Percentiles rank a stretch among this genome's conserved stretches.
These are phyloP conservation scores for Venustampulla echinocandica DNA, from an alignment of 495 filamentous ascomycete genomes.

Conservation along the genomic window DNA sequence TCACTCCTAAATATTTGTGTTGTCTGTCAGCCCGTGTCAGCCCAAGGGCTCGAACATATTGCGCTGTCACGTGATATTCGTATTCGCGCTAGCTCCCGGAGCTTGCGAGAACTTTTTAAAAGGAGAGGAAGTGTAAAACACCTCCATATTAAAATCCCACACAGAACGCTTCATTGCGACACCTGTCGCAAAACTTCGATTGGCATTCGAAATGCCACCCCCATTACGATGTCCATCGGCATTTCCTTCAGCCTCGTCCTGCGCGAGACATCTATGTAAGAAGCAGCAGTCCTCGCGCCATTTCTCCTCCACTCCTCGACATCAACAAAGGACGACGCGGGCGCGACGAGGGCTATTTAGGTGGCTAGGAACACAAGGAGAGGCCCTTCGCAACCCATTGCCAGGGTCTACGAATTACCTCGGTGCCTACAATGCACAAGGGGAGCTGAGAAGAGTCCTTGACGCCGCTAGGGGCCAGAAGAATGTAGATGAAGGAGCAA, in stretches of 20 bases:
- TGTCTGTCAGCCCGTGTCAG: no score
- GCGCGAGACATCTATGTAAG: constrained; percentile 13
- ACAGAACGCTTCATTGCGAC: constrained; percentile 2
- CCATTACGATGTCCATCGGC: constrained; percentile 15
- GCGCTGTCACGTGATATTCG: neutral
- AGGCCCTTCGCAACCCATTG: constrained; percentile 12
- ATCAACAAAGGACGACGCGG: constrained; percentile 9
- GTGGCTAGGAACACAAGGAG: constrained; percentile 18
- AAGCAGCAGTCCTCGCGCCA: constrained; percentile 9
- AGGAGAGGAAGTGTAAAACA: neutral
- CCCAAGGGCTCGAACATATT: no score
- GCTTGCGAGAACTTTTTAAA: neutral
- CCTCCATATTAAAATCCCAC: neutral
- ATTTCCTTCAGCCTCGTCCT: constrained; percentile 3
- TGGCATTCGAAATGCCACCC: constrained; percentile 15
- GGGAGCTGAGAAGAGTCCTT: constrained; percentile 16
- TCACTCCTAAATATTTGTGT: no score
- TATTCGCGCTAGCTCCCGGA: no score
- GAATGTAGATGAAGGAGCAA: neutral
- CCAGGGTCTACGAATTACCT: constrained; percentile 23
- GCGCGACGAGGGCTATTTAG: constrained; percentile 13
- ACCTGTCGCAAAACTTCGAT: neutral
- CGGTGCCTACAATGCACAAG: constrained; percentile 13
- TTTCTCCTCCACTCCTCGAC: constrained; percentile 17
- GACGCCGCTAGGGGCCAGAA: neutral